phyloP scores from a whole-genome alignment of 352 stramenopile species.

The Phytophthora quininea region DNA sequence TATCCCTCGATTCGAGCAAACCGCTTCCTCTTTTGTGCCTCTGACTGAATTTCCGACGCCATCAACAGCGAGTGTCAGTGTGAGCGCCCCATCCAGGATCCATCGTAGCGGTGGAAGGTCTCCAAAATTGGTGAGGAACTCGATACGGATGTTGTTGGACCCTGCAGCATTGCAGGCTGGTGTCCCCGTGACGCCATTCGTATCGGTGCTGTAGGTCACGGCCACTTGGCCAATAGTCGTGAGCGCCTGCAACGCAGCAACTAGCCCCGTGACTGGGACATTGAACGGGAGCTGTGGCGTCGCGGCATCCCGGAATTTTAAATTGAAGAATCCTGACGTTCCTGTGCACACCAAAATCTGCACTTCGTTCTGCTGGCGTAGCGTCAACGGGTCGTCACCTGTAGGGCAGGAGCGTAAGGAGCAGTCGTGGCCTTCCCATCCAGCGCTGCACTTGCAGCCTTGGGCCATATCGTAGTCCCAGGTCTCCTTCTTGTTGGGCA shows the following conservation, averaged over 20 bases:
- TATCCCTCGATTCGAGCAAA: slow-evolving; percentile 65
- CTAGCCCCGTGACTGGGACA: slow-evolving; percentile 29
- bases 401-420: slow-evolving; percentile 85
- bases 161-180: slow-evolving; percentile 50
- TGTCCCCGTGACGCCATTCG: slow-evolving; percentile 18
- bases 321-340: slow-evolving; percentile 63
- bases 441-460: slow-evolving; percentile 86
- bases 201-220: slow-evolving; percentile 50
- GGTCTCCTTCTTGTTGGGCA: slow-evolving; percentile 83
- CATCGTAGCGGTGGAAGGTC: slow-evolving; percentile 65
- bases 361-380: slow-evolving; percentile 77
- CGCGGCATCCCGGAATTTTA: slow-evolving; percentile 72
- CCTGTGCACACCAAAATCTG: slow-evolving; percentile 77
- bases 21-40: slow-evolving; percentile 71
- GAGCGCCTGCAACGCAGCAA: slow-evolving; percentile 43
- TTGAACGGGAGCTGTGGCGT: slow-evolving; percentile 65
- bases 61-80: slow-evolving; percentile 53
- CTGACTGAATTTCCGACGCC: slow-evolving; percentile 46
- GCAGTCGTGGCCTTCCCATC: slow-evolving; percentile 92
- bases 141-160: slow-evolving; percentile 65
- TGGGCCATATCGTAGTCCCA: slow-evolving; percentile 91
- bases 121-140: slow-evolving; percentile 74
- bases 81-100: slow-evolving; percentile 67
- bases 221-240: slow-evolving; percentile 53
- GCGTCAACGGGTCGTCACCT: slow-evolving; percentile 88